Evolutionary conservation across 225 moss, liverwort and hornwort genomes (phyloP), one percentile per base, ranked within the genome.

Genomic region (Takakia lepidozioides): DNA sequence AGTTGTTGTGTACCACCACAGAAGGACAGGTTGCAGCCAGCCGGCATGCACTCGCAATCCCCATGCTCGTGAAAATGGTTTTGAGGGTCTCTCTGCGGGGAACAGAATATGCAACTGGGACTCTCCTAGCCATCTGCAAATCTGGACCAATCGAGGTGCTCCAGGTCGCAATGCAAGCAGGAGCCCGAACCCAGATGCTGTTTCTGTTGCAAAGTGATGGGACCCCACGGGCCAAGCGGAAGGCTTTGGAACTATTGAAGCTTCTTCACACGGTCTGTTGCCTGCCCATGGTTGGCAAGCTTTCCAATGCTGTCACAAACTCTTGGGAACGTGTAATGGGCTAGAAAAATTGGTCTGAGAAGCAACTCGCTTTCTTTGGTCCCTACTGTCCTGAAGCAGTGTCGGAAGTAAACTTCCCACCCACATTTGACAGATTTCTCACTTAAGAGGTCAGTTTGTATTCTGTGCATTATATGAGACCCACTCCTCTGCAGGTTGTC

Each of bases 161-260:
- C 21, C 43, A 43, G 43, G 43, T 43, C 20, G 43, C 43, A 19
- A 43, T 43, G 43, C 43, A 43, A 43, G 43, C 43, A 16, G 43
- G 43, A 16, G 43, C 43, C 20, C 43, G 19, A 19, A 43, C 43
- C 0, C 43, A 43, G 8, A 43, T 43, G 43, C 43, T 43, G 20
- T 43, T 43, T 22, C 43, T 43, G 18, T 43, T 43, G 43, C 43
- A 43, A 21, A 43, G 43, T 21, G 43, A 43, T 19, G 43, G 17
- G 3, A 43, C 43, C 3, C 43, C 43, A 19, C 16, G 43, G 19
- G 43, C 43, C 5, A 43, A 43, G 43, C 43, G 43, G 10, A 43
- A 43, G 43, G 43, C 43, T 21, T 19, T 43, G 9, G 43, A 43
- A 19, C 43, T 43, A 2, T 19, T 43, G 17, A 43, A 43, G 20